Percentiles rank a stretch among this genome's conserved stretches.
These are phyloP conservation scores for Dactylorhiza incarnata DNA, from an alignment of 106 monocot species.

Conservation along the genomic window DNA sequence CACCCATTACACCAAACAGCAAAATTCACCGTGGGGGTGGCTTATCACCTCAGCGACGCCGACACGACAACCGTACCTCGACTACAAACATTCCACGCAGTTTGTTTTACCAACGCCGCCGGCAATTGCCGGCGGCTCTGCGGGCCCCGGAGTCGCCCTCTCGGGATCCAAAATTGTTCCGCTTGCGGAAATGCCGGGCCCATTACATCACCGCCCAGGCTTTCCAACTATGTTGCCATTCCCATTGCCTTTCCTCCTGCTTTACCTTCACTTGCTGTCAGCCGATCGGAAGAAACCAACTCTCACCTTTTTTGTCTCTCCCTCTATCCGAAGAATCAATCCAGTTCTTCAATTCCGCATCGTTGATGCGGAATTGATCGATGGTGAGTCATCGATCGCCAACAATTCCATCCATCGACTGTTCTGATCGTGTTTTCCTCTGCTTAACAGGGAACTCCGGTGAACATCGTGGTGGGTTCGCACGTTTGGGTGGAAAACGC, in stretches of 20 bases:
- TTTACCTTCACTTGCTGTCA: not conserved
- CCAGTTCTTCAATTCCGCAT: not conserved
- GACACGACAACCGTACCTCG: not conserved
- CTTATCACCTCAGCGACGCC: not conserved
- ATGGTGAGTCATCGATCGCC: slow-evolving; percentile 14
- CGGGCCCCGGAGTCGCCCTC: not conserved
- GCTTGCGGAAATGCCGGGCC: not conserved
- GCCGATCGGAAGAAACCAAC: not conserved
- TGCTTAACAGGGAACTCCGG: slow-evolving; percentile 74
- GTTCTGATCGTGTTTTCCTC: not conserved
- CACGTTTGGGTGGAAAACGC: slow-evolving; percentile 88
- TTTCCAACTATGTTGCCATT: not conserved
- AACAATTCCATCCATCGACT: not conserved
- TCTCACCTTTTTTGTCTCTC: not conserved
- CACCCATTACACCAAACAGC: not conserved
- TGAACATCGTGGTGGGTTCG: slow-evolving; percentile 95
- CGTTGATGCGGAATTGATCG: not conserved
- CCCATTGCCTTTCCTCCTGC: not conserved
- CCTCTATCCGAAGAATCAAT: not conserved
- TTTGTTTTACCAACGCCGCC: not conserved
- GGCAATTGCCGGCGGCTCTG: not conserved
- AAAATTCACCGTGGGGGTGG: not conserved
- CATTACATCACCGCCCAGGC: slow-evolving; percentile 8
- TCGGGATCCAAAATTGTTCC: not conserved
- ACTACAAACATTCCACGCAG: not conserved